These are phyloP conservation scores for Musa beccarii DNA, from an alignment of 176 grass and related monocot species.

Conservation along the genomic window DNA sequence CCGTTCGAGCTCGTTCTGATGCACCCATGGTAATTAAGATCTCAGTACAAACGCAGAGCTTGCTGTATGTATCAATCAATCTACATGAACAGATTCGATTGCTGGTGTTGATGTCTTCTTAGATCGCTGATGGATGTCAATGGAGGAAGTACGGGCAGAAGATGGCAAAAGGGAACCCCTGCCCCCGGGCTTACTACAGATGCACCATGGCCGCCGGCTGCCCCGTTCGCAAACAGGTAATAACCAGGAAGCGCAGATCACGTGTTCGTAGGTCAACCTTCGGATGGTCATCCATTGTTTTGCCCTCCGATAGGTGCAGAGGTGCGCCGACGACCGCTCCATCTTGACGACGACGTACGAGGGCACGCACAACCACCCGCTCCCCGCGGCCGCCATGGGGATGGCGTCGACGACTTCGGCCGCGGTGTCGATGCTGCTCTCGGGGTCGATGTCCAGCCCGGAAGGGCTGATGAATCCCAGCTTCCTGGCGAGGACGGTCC, in stretches of 20 bases:
- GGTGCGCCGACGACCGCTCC: slow-evolving; percentile 71
- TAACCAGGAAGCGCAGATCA: too few species aligned
- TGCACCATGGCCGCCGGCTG: slow-evolving; percentile 93
- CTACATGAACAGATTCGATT: too few species aligned
- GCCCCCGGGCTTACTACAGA: slow-evolving; percentile 88
- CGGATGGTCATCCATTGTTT: too few species aligned
- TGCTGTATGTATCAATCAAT: too few species aligned
- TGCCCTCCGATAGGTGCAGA: slow-evolving; percentile 45
- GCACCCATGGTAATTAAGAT: slow-evolving; percentile 53
- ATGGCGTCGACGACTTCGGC: slow-evolving; percentile 92
- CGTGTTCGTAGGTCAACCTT: too few species aligned
- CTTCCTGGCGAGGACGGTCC: slow-evolving; percentile 62
- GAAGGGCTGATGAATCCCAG: slow-evolving; percentile 47
- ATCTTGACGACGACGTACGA: slow-evolving; percentile 93
- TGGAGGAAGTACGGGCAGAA: slow-evolving; percentile 99
- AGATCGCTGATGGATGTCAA: slow-evolving; percentile 94
- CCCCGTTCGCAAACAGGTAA: slow-evolving; percentile 92
- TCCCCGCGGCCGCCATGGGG: slow-evolving; percentile 78
- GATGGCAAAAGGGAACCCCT: slow-evolving; percentile 93
- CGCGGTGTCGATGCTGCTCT: slow-evolving; percentile 69
- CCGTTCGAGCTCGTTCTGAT: slow-evolving; percentile 85
- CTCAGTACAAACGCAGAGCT: too few species aligned
- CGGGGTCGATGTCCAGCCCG: slow-evolving; percentile 63
- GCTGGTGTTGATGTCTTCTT: background rate
- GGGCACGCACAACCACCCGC: slow-evolving; percentile 83